Evolutionary conservation across 2,329 filamentous ascomycete species (phyloP).

Genomic region (Nigrograna mackinnonii): DNA sequence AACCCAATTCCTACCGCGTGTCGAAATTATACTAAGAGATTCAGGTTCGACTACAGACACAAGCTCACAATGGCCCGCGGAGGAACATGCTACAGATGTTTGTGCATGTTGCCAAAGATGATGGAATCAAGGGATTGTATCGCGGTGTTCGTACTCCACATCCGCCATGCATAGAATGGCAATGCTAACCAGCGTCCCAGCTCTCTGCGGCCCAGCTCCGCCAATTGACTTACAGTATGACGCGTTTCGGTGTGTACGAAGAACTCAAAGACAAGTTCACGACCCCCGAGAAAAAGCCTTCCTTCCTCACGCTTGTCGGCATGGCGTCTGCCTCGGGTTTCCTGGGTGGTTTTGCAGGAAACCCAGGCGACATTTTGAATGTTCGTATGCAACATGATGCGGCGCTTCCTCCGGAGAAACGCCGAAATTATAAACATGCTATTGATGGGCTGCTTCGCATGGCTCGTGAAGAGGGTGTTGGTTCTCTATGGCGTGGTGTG

Average conservation of each 20-base stretch:
- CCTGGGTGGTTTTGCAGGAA: constrained; percentile 85
- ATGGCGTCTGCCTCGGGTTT: constrained; percentile 86
- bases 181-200: constrained; percentile 31
- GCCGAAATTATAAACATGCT: constrained; percentile 88
- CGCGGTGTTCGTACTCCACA: constrained; percentile 63
- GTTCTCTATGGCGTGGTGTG: constrained; percentile 80
- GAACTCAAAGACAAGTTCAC: constrained; percentile 77
- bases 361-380: constrained; percentile 94
- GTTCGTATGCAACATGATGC: constrained; percentile 97
- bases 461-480: constrained; percentile 79
- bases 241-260: constrained; percentile 95
- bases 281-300: constrained; percentile 56
- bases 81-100: constrained; percentile 87
- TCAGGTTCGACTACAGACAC: constrained; percentile 86
- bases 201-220: constrained; percentile 91
- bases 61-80: constrained; percentile 65
- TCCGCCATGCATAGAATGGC: constrained; percentile 1
- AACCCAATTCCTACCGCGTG: constrained; percentile 1
- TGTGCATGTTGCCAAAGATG: constrained; percentile 73
- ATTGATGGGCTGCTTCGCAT: constrained; percentile 85
- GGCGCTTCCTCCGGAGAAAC: constrained; percentile 71
- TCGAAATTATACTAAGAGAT: constrained; percentile 19
- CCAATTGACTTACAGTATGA: constrained; percentile 92
- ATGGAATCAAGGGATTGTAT: constrained; percentile 83
- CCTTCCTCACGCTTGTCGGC: constrained; percentile 76